Evolutionary conservation across 1,284 basidiomycete genomes (phyloP), one percentile per base, ranked within the genome.

Genomic region (Ganoderma resinaceum): DNA sequence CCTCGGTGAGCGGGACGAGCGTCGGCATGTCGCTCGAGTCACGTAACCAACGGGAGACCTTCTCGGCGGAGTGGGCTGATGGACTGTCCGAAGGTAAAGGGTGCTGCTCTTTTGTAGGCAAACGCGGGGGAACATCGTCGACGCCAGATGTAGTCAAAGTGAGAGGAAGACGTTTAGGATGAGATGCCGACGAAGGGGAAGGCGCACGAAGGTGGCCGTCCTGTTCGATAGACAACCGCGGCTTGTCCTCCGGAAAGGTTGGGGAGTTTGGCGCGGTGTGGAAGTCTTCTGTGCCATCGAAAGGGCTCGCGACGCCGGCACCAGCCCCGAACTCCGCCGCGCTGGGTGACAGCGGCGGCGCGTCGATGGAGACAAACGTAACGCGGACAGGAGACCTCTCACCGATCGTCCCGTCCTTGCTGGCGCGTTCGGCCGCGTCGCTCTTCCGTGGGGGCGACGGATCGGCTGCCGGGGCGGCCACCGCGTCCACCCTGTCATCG

Each of bases 11-110:
- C 16, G 65, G 46, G 57, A 63, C 53, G 57, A 69, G 53, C 8
- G 71, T 62, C 42, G 69, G 46, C 58, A 59, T 52, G 46, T 71
- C 69, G 43, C 61, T 62, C 2, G 73, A 70, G 18, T 67, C 62
- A 8, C 72, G 70, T 52, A 72, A 65, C 72, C 72, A 74, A 37
- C 68, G 70, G 42, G 71, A 68, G 61, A 72, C 71, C 38, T 70
- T 69, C 66, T 71, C 72, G 6, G 23, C 66, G 55, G 49, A 69
- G 67, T 42, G 69, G 67, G 66, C 70, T n/a, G 71, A 69, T 55
- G 69, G 67, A 57, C 71, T 70, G 38, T 61, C 63, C 8, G 67
- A 69, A 20, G 66, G 63, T 49, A 23, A 49, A 11, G 42, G 38
- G 4, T 59, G 67, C 61, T 52, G 58, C 43, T 62, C 67, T 55